Evolutionary conservation across 2,329 filamentous ascomycete genomes (phyloP).

Genomic region (Colletotrichum noveboracense): DNA sequence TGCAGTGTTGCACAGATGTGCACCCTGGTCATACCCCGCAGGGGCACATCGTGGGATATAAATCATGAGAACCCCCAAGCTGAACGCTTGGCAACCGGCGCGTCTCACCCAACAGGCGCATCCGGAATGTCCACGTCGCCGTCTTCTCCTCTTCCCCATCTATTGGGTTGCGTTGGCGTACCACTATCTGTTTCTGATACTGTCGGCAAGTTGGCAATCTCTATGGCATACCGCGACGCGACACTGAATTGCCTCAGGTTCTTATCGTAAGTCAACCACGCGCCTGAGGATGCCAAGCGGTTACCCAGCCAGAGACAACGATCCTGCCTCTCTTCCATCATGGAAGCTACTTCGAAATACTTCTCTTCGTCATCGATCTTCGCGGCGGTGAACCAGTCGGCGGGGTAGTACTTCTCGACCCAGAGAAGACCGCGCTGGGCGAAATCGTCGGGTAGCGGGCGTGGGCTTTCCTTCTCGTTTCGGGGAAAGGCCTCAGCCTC

Average conservation of each 20-base stretch:
- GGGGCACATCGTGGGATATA: no score
- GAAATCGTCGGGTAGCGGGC: conserved; percentile 73
- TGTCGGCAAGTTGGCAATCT: neutral
- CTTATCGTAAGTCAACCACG: conserved; percentile 53
- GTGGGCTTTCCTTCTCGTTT: conserved; percentile 45
- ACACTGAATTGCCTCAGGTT: conserved; percentile 43
- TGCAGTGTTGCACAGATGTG: no score
- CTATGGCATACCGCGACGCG: conserved; percentile 34
- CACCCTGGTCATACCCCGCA: no score
- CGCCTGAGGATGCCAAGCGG: conserved; percentile 45
- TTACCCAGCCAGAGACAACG: conserved; percentile 67
- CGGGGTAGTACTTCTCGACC: conserved; percentile 62
- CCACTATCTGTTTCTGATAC: fast-evolving
- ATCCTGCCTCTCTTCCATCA: conserved; percentile 60
- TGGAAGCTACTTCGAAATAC: conserved; percentile 65
- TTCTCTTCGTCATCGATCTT: conserved; percentile 72
- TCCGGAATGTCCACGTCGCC: neutral
- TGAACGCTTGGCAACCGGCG: no score
- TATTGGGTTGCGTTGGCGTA: fast-evolving
- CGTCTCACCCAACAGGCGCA: no score
- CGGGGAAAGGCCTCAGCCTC: conserved; percentile 51
- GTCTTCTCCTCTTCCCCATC: neutral
- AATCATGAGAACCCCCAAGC: no score
- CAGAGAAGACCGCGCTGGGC: conserved; percentile 68
- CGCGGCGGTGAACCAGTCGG: conserved; percentile 61